phyloP scores from a whole-genome alignment of 2,329 filamentous ascomycete genomes.

The Cordyceps fumosorosea region DNA sequence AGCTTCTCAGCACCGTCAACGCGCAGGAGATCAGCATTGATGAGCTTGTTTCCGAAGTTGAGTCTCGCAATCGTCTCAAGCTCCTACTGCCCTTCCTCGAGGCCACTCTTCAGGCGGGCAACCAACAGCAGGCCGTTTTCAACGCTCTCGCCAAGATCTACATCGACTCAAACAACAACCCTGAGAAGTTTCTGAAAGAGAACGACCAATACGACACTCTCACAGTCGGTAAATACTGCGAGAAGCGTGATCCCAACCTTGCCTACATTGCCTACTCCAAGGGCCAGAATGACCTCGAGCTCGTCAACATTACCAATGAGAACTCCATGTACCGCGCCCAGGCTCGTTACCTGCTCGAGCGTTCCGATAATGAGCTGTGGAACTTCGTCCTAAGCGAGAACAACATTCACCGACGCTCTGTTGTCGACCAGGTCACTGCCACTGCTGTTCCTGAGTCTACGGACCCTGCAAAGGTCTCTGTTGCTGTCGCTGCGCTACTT shows the following conservation, averaged over 20 bases:
- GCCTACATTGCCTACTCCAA: conserved; percentile 94
- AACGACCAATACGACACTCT: conserved; percentile 95
- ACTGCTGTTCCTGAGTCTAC: conserved; percentile 90
- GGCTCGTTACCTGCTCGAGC: conserved; percentile 87
- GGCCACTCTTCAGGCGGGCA: conserved; percentile 78
- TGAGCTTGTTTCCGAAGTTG: conserved; percentile 89
- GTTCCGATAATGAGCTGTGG: conserved; percentile 88
- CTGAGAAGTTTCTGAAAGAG: conserved; percentile 94
- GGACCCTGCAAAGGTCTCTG: conserved; percentile 89
- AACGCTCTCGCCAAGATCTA: conserved; percentile 99
- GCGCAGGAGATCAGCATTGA: conserved; percentile 85
- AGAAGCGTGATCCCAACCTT: conserved; percentile 94
- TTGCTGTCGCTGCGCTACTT: conserved; percentile 90
- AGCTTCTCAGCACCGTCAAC: conserved; percentile 77
- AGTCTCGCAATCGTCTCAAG: conserved; percentile 91
- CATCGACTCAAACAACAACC: conserved; percentile 97
- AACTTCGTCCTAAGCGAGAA: conserved; percentile 89
- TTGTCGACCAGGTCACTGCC: conserved; percentile 93
- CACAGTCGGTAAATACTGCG: conserved; percentile 92
- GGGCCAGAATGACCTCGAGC: conserved; percentile 93
- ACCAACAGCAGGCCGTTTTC: conserved; percentile 93
- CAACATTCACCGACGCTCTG: conserved; percentile 88
- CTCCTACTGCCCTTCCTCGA: conserved; percentile 93
- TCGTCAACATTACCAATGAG: conserved; percentile 97
- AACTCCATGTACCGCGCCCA: conserved; percentile 99